Percentiles rank a stretch among this genome's conserved stretches.
These are phyloP conservation scores for Actinomortierella ambigua DNA, from an alignment of 371 early-diverging fungal genomes.

Conservation along the genomic window DNA sequence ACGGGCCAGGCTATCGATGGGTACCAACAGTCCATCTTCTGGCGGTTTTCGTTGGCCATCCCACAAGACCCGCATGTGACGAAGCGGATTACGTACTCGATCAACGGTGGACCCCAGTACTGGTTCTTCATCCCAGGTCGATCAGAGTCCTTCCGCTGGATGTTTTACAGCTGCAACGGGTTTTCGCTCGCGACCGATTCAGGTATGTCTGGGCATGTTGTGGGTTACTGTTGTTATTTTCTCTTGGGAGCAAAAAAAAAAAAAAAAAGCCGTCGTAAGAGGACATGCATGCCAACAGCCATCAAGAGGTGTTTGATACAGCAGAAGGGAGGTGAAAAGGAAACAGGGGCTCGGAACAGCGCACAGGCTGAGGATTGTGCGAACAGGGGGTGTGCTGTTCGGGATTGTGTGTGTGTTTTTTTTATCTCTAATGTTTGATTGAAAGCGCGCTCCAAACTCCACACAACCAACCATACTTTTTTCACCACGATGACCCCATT, in stretches of 20 bases:
- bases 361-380: too few relatives aligned
- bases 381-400: too few relatives aligned
- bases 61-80: conserved; percentile 42
- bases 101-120: conserved; percentile 50
- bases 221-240: background rate
- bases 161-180: conserved; percentile 43
- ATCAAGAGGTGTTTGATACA: too few relatives aligned
- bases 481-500: too few relatives aligned
- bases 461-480: too few relatives aligned
- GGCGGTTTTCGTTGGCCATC: conserved; percentile 55
- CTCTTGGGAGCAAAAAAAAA: background rate
- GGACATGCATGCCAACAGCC: too few relatives aligned
- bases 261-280: too few relatives aligned
- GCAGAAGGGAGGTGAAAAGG: too few relatives aligned
- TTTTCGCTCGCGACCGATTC: conserved; percentile 33
- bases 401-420: too few relatives aligned
- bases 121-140: conserved; percentile 54
- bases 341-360: too few relatives aligned
- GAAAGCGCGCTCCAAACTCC: conserved; percentile 6
- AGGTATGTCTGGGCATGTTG: conserved; percentile 11
- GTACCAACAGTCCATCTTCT: conserved; percentile 52
- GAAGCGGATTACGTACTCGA: conserved; percentile 48
- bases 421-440: conserved; percentile 9
- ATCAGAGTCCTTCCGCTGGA: conserved; percentile 58
- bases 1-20: conserved; percentile 50